Percentiles rank a stretch among this genome's conserved stretches.
Evolutionary conservation across 1,284 basidiomycete species (phyloP).

Genomic region (Athelia sp.): DNA sequence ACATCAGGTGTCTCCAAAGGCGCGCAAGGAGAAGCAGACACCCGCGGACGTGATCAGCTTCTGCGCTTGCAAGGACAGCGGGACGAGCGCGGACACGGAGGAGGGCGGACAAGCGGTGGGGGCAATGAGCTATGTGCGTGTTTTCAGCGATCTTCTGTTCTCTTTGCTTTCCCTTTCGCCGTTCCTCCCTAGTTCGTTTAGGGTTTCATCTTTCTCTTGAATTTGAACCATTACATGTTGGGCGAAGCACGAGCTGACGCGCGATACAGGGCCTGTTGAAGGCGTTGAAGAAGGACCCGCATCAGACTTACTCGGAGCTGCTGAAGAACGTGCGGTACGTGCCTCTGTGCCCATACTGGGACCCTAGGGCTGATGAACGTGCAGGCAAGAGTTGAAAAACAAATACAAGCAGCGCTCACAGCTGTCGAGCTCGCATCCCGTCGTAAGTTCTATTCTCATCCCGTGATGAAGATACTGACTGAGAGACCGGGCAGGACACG

Average conservation of each 20-base stretch:
- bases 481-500: constrained; percentile 25
- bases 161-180: too few relatives aligned
- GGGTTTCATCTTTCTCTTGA: constrained; percentile 33
- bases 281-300: constrained; percentile 48
- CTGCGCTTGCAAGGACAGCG: constrained; percentile 72
- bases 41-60: constrained; percentile 46
- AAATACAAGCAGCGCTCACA: constrained; percentile 82
- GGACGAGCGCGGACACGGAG: constrained; percentile 63
- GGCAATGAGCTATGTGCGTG: constrained; percentile 61
- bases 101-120: constrained; percentile 52
- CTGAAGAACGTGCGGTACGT: constrained; percentile 45
- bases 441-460: constrained; percentile 41
- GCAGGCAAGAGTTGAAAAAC: constrained; percentile 48
- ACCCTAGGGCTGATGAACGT: not conserved
- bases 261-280: not conserved
- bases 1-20: constrained; percentile 34
- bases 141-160: not conserved
- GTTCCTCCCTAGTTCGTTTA: too few relatives aligned
- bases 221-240: too few relatives aligned
- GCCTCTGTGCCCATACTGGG: not conserved
- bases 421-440: constrained; percentile 66
- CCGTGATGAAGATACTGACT: not conserved
- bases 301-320: constrained; percentile 73
- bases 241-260: too few relatives aligned
- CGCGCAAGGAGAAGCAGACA: constrained; percentile 29